Base-by-base conservation (phyloP, 176 grass and related monocot species). In the Alloteropsis semialata region DNA sequence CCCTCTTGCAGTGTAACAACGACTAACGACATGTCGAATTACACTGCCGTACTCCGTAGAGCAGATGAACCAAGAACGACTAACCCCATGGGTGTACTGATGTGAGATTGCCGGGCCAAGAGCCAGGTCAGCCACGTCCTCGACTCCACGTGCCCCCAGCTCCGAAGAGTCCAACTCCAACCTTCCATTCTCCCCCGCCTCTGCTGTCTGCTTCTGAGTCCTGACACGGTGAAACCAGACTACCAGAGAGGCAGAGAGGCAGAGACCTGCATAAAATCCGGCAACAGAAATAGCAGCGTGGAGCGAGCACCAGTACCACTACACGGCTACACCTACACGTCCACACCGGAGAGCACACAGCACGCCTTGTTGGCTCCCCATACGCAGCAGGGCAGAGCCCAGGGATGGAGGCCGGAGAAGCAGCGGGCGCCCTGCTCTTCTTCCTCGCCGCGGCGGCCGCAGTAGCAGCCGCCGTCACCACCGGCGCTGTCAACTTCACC, bases 321-420 rank as follows among this genome's bases (percentile, higher is more conserved):
- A 36, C 34, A 36, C 34, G n/a, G n/a, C 19, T 22, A 53, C 17
- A 1, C 6, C 51, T 22, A 7, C 51, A 54, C 7, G 51, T 56
- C 53, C 53, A 10, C 22, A 11, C 53, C 53, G 6, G 53, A 24
- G 53, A 56, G 24, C 53, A 24, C 53, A 24, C 53, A 1, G 5
- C 53, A 10, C 3, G 0, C 50, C 21, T 10, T 24, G 53, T 24
- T 24, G 53, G 22, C 53, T 56, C 21, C 53, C 53, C 53, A 6
- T 56, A 8, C 53, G 53, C 8, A n/a, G 55, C n/a, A 24, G 3
- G 55, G n/a, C 22, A 4, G n/a, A 22, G 55, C 55, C 55, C 22
- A 25, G n/a, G n/a, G 55, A 90, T 90, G 84, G 91, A 87, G 60
- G 63, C 84, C 32, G 81, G 76, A 53, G 81, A 86, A 55, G 32